Evolutionary conservation across 1,284 basidiomycete genomes (phyloP), one percentile per base, ranked within the genome.

Genomic region (Austroboletus sp.): DNA sequence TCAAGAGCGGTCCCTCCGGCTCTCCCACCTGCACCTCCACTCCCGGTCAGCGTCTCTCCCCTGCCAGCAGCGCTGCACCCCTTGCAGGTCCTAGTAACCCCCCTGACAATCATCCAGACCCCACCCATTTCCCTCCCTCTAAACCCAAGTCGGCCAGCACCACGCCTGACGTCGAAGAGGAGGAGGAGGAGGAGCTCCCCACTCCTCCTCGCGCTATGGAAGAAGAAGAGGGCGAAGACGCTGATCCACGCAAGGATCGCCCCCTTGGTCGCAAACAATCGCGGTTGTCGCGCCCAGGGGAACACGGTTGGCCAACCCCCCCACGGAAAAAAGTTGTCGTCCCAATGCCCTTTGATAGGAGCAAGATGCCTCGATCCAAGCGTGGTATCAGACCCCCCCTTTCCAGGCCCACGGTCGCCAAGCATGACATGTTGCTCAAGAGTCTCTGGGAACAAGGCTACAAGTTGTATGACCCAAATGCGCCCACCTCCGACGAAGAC

Each of bases 201-300:
- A 71, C 70, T 5, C 76, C 74, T 6, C 77, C 78, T 6, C 68
- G 70, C 49, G 73, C 75, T 46, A 74, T 83, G 79, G 74, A 78
- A 45, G 76, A 79, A 58, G 74, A 85, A 47, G 82, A 82, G 52
- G 76, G 73, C 37, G 76, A 75, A 37, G 74, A 76, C 31, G 69
- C 63, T 26, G 66, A 58, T 46, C 60, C 61, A 9, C 65, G 62
- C 44, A 69, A 66, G 13, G 65, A 62, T 45, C 65, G 60, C 30
- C 60, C 61, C 26, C 51, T 57, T 40, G 62, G 66, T 39, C 54
- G 44, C 21, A 57, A 45, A 33, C 44, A 4, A n/a, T 1, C 38
- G 9, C 44, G 32, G 3, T 1, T 21, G 4, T 21, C 21, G 21
- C 21, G 21, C 21, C 21, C 21, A 21, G 21, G 5, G 21, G 21